Percentiles rank a stretch among this genome's conserved stretches.
Conservation (phyloP, 106 monocot species). For the Alisma plantagoaquatica region DNA sequence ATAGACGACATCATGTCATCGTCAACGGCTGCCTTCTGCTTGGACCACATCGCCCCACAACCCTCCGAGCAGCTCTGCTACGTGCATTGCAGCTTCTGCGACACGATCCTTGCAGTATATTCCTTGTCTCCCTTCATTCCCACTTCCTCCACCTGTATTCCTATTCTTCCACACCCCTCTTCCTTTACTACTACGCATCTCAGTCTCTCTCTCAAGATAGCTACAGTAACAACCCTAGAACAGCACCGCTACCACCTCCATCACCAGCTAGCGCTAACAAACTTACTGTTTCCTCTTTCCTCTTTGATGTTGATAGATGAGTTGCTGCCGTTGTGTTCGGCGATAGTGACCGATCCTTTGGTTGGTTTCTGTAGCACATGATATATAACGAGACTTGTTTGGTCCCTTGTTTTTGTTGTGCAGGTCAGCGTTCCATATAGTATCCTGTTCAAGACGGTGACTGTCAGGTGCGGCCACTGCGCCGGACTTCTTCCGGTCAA, state of each 20-base stretch:
- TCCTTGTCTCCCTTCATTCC: not conserved
- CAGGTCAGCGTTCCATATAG: slow-evolving; percentile 83
- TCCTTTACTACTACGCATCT: not conserved
- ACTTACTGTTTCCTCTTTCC: not conserved
- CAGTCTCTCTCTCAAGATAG: not conserved
- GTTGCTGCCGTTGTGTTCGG: too few species aligned
- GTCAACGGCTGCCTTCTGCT: slow-evolving; percentile 40
- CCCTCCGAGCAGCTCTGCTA: slow-evolving; percentile 88
- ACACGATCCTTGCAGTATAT: slow-evolving; percentile 79
- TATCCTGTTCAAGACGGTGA: slow-evolving; percentile 80
- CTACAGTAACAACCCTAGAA: too few species aligned
- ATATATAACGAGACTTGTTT: too few species aligned
- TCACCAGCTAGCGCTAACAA: not conserved
- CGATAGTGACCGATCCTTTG: too few species aligned
- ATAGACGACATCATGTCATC: too few species aligned
- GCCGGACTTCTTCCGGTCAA: slow-evolving; percentile 80
- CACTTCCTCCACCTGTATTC: not conserved
- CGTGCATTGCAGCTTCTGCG: slow-evolving; percentile 91
- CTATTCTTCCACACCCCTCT: not conserved
- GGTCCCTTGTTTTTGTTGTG: too few species aligned
- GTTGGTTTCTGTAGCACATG: too few species aligned
- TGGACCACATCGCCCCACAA: slow-evolving; percentile 55
- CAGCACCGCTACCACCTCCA: too few species aligned
- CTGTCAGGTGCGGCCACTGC: slow-evolving; percentile 90
- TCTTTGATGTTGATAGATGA: too few species aligned